A percentile compares a stretch with the other conserved stretches of the same genome.
phyloP scores from a whole-genome alignment of 805 yeast genomes.

The Starmerella vitae region DNA sequence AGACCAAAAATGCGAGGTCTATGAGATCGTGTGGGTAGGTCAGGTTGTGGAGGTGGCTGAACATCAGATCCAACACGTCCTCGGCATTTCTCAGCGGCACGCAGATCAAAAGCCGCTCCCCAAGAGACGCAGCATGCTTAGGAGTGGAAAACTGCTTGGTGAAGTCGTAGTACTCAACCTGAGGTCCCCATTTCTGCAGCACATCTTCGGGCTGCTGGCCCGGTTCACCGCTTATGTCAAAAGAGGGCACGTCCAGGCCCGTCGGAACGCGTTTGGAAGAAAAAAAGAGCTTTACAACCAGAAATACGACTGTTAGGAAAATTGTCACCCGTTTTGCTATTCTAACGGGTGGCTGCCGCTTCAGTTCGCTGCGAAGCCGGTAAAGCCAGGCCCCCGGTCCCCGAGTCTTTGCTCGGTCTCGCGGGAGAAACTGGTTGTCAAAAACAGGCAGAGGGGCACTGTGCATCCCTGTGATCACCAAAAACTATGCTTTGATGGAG shows the following conservation, averaged over 20 bases:
- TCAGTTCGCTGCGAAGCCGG: constrained; percentile 8
- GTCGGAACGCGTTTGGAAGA: not conserved
- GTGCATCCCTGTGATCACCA: constrained; percentile 13
- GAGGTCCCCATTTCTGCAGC: constrained; percentile 9
- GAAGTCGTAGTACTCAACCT: constrained; percentile 58
- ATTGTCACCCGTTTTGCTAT: constrained; percentile 7
- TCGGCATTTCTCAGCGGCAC: constrained; percentile 89
- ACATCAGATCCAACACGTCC: constrained; percentile 72
- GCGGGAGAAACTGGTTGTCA: constrained; percentile 18
- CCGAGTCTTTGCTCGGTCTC: constrained; percentile 5
- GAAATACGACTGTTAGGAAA: constrained; percentile 2
- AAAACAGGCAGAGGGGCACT: constrained; percentile 18
- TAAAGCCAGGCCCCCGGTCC: constrained; percentile 1
- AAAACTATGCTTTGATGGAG: no score
- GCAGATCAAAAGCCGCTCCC: constrained; percentile 64
- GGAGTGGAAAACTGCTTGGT: constrained; percentile 11
- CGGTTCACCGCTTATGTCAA: not conserved
- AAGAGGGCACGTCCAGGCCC: not conserved
- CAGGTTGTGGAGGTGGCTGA: constrained; percentile 60
- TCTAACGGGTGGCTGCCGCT: constrained; percentile 7
- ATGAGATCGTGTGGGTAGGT: constrained; percentile 70
- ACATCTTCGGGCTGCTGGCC: constrained; percentile 1
- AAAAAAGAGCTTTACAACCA: constrained; percentile 4
- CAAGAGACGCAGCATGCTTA: constrained; percentile 30
- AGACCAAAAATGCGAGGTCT: constrained; percentile 66